Evolutionary conservation across 371 early-diverging fungal genomes (phyloP).

Genomic region (Mucor racemosus): DNA sequence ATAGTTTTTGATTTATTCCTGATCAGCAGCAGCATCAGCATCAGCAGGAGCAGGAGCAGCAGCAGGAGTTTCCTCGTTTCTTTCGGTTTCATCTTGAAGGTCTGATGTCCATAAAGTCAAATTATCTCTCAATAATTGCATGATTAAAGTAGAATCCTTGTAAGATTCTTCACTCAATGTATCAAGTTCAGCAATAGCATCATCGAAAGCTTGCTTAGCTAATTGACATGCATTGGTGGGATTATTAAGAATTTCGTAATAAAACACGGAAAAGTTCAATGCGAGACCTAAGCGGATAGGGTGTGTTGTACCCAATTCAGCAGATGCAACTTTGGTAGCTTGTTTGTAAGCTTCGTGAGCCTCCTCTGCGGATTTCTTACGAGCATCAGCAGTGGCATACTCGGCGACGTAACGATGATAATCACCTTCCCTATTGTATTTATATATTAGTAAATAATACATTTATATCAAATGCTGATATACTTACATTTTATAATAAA

Average conservation of each 20-base stretch:
- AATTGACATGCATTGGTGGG: slow-evolving; percentile 98
- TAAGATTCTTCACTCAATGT: slow-evolving; percentile 98
- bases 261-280: slow-evolving; percentile 99
- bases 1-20: too few species aligned
- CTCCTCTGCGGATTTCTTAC: slow-evolving; percentile 84
- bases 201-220: slow-evolving; percentile 80
- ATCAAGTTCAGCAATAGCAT: slow-evolving; percentile 92
- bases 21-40: too few species aligned
- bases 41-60: too few species aligned
- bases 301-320: slow-evolving; percentile 95
- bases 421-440: slow-evolving; percentile 83
- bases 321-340: slow-evolving; percentile 94
- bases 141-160: slow-evolving; percentile 99
- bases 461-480: too few species aligned
- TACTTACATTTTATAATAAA: slow-evolving; percentile 96
- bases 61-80: too few species aligned
- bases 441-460: too few species aligned
- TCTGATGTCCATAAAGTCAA: slow-evolving; percentile 99
- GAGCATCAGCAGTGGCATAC: slow-evolving; percentile 87
- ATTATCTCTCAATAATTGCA: slow-evolving; percentile 99
- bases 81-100: slow-evolving; percentile 71
- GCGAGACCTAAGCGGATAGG: slow-evolving; percentile 99
- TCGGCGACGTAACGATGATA: slow-evolving; percentile 99
- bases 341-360: slow-evolving; percentile 96
- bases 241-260: slow-evolving; percentile 99